phyloP scores from a whole-genome alignment of 495 filamentous ascomycete species.

The Aspergillus taichungensis region DNA sequence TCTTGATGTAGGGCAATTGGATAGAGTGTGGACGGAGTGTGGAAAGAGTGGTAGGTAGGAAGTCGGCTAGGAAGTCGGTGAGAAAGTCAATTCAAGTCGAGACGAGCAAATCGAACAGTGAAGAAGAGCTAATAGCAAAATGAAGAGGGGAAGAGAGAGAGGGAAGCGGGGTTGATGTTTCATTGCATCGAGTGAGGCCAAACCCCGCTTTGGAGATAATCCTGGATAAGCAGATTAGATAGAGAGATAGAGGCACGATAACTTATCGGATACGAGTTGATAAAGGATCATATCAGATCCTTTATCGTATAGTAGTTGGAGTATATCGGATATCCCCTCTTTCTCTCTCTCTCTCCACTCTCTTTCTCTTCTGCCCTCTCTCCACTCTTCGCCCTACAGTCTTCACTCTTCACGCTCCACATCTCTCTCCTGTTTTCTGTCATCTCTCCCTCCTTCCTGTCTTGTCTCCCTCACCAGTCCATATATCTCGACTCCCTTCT shows the following conservation, averaged over 20 bases:
- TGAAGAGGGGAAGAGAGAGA: too few species aligned
- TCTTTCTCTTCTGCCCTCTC: not conserved
- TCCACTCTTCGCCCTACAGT: too few species aligned
- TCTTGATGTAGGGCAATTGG: slow-evolving; percentile 8
- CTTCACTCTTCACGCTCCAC: not conserved
- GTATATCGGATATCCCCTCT: not conserved
- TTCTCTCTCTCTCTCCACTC: not conserved
- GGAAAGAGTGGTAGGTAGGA: not conserved
- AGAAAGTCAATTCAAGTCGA: not conserved
- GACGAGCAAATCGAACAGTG: not conserved
- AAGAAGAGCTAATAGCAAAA: too few species aligned
- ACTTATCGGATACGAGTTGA: too few species aligned
- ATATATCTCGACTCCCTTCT: not conserved
- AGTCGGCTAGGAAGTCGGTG: not conserved
- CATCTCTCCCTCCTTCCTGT: not conserved
- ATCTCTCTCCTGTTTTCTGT: not conserved
- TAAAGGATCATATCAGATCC: too few species aligned
- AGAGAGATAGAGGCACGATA: too few species aligned
- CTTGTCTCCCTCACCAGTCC: not conserved
- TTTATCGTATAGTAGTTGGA: too few species aligned
- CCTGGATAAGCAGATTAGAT: too few species aligned
- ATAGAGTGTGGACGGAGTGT: not conserved
- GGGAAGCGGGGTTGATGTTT: not conserved
- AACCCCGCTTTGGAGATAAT: too few species aligned
- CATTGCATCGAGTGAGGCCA: not conserved